These are phyloP conservation scores for Zoysia matrella DNA, from an alignment of 202 grass and related monocot species.

Conservation along the genomic window DNA sequence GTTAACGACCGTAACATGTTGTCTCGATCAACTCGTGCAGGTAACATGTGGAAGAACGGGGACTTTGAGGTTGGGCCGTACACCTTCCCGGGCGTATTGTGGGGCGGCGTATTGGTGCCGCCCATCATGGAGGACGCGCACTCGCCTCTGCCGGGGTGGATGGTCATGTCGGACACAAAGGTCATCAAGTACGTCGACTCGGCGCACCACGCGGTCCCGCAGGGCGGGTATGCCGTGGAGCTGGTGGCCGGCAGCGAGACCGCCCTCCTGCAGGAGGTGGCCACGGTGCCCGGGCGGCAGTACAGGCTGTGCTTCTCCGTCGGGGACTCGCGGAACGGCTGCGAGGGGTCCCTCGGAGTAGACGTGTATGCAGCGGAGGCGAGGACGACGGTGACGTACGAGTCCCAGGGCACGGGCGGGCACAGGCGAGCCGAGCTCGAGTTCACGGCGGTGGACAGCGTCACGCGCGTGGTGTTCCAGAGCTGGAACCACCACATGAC, in stretches of 20 bases:
- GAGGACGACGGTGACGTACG: slow-evolving; percentile 50
- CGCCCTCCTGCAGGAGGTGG: slow-evolving; percentile 66
- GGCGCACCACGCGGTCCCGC: slow-evolving; percentile 63
- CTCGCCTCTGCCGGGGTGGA: not conserved
- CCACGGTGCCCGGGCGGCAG: slow-evolving; percentile 41
- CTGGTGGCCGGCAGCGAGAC: slow-evolving; percentile 34
- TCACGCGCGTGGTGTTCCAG: slow-evolving; percentile 64
- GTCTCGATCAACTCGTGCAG: slow-evolving; percentile 16
- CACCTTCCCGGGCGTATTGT: slow-evolving; percentile 49
- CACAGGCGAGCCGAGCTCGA: slow-evolving; percentile 53
- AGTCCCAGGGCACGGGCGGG: slow-evolving; percentile 65
- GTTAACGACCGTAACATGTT: too few species aligned
- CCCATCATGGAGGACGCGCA: slow-evolving; percentile 62
- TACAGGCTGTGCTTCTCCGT: slow-evolving; percentile 66
- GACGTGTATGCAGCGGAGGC: slow-evolving; percentile 54
- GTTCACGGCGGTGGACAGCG: slow-evolving; percentile 51
- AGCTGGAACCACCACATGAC: slow-evolving; percentile 64
- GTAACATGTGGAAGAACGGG: slow-evolving; percentile 66
- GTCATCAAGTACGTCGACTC: slow-evolving; percentile 66
- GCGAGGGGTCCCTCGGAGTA: slow-evolving; percentile 60
- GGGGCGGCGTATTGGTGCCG: slow-evolving; percentile 66
- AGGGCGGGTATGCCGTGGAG: not conserved
- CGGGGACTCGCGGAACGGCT: slow-evolving; percentile 67
- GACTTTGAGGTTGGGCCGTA: slow-evolving; percentile 85
- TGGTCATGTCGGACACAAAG: slow-evolving; percentile 61